Evolutionary conservation across 768 basidiomycete species (phyloP).

Genomic region (Crepidotus variabilis): DNA sequence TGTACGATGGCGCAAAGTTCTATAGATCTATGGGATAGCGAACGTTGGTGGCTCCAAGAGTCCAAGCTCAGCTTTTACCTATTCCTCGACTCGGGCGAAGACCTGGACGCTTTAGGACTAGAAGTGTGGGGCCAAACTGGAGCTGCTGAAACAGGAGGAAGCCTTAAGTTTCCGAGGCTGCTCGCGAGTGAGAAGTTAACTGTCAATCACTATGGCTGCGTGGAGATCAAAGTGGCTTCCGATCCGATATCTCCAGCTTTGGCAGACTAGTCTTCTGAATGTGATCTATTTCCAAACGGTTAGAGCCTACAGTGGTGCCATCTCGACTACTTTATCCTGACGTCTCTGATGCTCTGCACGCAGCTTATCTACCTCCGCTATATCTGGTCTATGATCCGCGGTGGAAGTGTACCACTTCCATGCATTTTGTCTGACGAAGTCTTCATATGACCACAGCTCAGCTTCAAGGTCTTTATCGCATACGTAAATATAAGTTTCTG

Average conservation of each 20-base stretch:
- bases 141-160: too few species aligned
- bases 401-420: constrained; percentile 62
- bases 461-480: constrained; percentile 43
- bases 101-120: too few species aligned
- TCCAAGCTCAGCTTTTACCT: too few species aligned
- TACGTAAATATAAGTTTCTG: constrained; percentile 73
- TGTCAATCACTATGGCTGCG: neutral
- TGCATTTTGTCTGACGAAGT: constrained; percentile 72
- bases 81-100: too few species aligned
- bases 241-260: neutral
- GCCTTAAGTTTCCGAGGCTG: too few species aligned
- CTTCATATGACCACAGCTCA: constrained; percentile 76
- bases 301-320: neutral
- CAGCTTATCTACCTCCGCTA: neutral
- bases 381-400: neutral
- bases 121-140: too few species aligned
- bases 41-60: too few species aligned
- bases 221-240: neutral
- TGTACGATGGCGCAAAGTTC: too few species aligned
- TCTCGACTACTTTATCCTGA: neutral
- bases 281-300: neutral
- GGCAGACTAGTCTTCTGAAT: neutral
- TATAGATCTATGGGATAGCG: too few species aligned
- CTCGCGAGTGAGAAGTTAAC: too few species aligned
- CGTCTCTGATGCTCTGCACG: neutral